Percentiles rank a stretch among this genome's conserved stretches.
Evolutionary conservation across 2,329 filamentous ascomycete genomes (phyloP).

Genomic region (Pleurostoma richardsiae): DNA sequence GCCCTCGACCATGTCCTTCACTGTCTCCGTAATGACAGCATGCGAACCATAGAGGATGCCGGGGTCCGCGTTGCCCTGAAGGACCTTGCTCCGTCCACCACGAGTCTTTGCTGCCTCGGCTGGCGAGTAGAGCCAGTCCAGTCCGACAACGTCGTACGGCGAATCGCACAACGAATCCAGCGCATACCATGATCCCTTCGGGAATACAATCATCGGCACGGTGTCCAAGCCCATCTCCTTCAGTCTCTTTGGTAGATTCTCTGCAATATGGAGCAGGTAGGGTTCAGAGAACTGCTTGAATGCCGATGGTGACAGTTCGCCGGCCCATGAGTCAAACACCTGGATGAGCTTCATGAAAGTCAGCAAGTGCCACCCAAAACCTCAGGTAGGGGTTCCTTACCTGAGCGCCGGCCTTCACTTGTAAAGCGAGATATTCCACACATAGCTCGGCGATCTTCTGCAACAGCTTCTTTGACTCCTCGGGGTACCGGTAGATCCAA

Average conservation of each 20-base stretch:
- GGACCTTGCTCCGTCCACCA: slow-evolving; percentile 65
- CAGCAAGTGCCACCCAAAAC: slow-evolving; percentile 1
- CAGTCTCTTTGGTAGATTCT: slow-evolving; percentile 70
- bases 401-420: slow-evolving; percentile 91
- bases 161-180: slow-evolving; percentile 81
- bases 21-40: slow-evolving; percentile 74
- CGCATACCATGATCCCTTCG: slow-evolving; percentile 95
- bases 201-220: slow-evolving; percentile 97
- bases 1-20: slow-evolving; percentile 81
- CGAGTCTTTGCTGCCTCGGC: slow-evolving; percentile 77
- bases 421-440: slow-evolving; percentile 87
- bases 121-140: slow-evolving; percentile 93
- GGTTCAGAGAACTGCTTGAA: slow-evolving; percentile 86
- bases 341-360: slow-evolving; percentile 63
- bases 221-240: slow-evolving; percentile 68
- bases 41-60: slow-evolving; percentile 84
- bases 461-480: slow-evolving; percentile 74
- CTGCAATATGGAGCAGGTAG: slow-evolving; percentile 78
- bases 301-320: slow-evolving; percentile 77
- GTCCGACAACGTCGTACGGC: slow-evolving; percentile 87
- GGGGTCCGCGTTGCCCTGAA: slow-evolving; percentile 95
- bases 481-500: slow-evolving; percentile 88
- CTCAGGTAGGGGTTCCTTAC: slow-evolving; percentile 29
- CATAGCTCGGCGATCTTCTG: slow-evolving; percentile 92
- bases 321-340: slow-evolving; percentile 98